Evolutionary conservation across 2,329 filamentous ascomycete species (phyloP), one percentile per base, ranked within the genome.

Genomic region (Dactylella cylindrospora): DNA sequence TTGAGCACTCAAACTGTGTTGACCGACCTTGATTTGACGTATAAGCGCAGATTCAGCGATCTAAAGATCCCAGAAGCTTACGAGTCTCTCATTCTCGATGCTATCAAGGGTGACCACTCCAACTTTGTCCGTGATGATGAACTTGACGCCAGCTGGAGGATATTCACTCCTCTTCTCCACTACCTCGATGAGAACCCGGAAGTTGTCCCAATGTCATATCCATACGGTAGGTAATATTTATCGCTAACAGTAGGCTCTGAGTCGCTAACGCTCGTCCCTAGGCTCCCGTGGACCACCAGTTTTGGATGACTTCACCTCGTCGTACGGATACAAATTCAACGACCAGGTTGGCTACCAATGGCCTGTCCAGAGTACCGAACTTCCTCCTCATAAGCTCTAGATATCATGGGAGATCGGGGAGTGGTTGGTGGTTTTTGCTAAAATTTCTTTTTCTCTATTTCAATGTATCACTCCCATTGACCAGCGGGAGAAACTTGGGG

Each of bases 101-200:
- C 91, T 69, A 80, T 98, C 70, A 98, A 98, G 83, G 93, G 93
- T 65, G 93, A 98, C 73, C 93, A 98, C 80, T 97, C 90, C 75
- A 98, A 98, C 84, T 98, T 98, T 75, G 90, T 95, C 66, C 85
- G 90, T 77, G 90, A 95, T 70, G 90, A 95, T 72, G 93, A 98
- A 78, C 81, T 98, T 23, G 93, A 98, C 71, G 90, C 93, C 61
- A 93, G 87, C 77, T 98, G 93, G 93, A 89, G 90, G 75, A 94
- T 98, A 75, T 98, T 98, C 77, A 95, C 90, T 1, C 93, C 93
- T 68, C 84, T 98, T 29, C 80, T 98, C 66, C 91, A 98, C 79
- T 98, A 98, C 77, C 83, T 98, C 9, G 94, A 98, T 67, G 90
- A 96, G 73, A 96, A 97, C 81, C 95, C 95, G 81, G 93, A 98